phyloP scores from a whole-genome alignment of 139 green algal species.

The Axilococcus clingmanii region DNA sequence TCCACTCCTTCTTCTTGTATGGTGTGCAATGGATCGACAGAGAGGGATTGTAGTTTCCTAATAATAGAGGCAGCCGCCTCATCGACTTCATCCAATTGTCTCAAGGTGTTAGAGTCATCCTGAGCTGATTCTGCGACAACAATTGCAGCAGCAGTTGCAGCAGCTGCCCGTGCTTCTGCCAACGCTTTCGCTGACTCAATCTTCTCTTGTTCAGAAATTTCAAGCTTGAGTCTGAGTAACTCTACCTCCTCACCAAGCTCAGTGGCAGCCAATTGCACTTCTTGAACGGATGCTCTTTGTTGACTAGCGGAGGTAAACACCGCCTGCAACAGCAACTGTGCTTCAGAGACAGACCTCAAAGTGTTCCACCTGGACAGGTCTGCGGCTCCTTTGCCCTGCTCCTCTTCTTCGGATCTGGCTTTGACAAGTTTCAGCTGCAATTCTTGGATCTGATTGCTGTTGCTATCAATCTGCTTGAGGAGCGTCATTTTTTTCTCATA shows the following conservation, averaged over 20 bases:
- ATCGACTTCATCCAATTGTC: no score
- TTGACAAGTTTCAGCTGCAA: conserved; percentile 51
- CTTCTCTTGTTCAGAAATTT: conserved; percentile 53
- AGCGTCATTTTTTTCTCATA: conserved; percentile 18
- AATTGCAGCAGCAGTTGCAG: background rate
- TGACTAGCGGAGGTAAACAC: conserved; percentile 56
- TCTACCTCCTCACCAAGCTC: conserved; percentile 53
- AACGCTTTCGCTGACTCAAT: conserved; percentile 37
- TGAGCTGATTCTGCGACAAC: conserved; percentile 4
- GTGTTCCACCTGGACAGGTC: conserved; percentile 62
- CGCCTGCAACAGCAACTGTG: conserved; percentile 51
- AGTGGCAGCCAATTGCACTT: conserved; percentile 33
- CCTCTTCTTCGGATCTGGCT: conserved; percentile 59
- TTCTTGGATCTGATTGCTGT: conserved; percentile 45
- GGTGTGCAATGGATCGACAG: background rate
- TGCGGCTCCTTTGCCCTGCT: conserved; percentile 35
- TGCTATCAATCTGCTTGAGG: conserved; percentile 25
- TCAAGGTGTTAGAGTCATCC: background rate
- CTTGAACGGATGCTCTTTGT: conserved; percentile 51
- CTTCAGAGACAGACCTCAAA: conserved; percentile 49
- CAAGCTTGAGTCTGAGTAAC: conserved; percentile 55
- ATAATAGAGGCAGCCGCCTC: conserved; percentile 35
- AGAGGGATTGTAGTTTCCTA: conserved; percentile 21
- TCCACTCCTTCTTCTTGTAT: background rate
- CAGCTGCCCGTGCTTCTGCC: background rate